Conservation (phyloP, 768 basidiomycete species). For the Lyophyllum semitale region DNA sequence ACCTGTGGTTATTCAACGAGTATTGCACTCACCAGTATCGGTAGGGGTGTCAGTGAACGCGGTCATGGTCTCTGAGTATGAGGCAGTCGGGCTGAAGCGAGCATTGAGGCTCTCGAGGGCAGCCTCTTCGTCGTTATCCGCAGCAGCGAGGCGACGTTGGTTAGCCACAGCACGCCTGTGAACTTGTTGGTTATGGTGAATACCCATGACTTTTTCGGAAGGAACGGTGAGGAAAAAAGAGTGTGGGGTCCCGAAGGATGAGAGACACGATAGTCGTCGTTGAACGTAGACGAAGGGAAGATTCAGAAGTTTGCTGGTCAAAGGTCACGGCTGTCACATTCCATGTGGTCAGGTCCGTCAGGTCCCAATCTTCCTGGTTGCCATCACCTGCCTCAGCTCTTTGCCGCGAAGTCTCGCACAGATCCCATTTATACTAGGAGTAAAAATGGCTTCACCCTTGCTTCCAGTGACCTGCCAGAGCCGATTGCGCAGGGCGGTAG, state of each 20-base stretch:
- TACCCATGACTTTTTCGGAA: conserved; percentile 17
- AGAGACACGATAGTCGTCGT: background rate
- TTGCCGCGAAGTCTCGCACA: too few relatives aligned
- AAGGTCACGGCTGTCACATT: conserved; percentile 12
- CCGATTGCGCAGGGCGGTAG: too few relatives aligned
- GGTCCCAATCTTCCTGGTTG: conserved; percentile 3
- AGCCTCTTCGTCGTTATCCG: conserved; percentile 12
- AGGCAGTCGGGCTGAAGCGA: conserved; percentile 20
- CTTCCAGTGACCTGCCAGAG: too few relatives aligned
- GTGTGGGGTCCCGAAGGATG: conserved; percentile 20
- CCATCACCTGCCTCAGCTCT: conserved; percentile 1
- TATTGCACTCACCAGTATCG: conserved; percentile 3
- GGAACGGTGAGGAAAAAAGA: conserved; percentile 20
- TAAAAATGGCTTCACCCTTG: too few relatives aligned
- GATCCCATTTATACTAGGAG: too few relatives aligned
- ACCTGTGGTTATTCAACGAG: background rate
- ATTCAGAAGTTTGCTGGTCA: conserved; percentile 12
- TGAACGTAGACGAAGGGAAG: conserved; percentile 1
- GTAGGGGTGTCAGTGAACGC: background rate
- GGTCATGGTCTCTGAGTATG: conserved; percentile 11
- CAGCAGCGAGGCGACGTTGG: conserved; percentile 18
- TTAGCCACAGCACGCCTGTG: conserved; percentile 17
- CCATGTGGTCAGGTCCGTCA: background rate
- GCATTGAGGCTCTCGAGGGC: conserved; percentile 14
- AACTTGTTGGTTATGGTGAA: conserved; percentile 6